Percentiles rank a stretch among this genome's conserved stretches.
These are phyloP conservation scores for Botryococcus braunii DNA, from an alignment of 163 green algal genomes.

Conservation along the genomic window DNA sequence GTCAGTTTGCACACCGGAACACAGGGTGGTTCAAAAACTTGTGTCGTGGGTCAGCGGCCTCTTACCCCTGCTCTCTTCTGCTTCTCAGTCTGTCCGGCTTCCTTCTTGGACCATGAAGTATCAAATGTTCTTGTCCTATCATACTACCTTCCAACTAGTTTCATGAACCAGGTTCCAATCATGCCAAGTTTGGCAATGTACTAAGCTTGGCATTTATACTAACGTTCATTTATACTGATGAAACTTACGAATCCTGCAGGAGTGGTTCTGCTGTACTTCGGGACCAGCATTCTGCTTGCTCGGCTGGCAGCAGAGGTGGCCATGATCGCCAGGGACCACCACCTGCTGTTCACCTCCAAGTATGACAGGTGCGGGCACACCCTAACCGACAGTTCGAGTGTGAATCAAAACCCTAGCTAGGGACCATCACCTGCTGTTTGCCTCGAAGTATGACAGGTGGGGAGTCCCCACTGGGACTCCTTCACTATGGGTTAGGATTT, in stretches of 20 bases:
- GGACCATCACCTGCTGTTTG: constrained; percentile 1
- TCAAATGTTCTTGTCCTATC: not conserved
- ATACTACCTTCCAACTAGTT: not conserved
- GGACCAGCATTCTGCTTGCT: not conserved
- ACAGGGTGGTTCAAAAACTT: too few species aligned
- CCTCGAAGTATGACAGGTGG: constrained; percentile 2
- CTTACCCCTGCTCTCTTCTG: not conserved
- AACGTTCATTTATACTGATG: too few species aligned
- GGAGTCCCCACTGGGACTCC: too few species aligned
- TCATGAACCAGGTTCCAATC: not conserved
- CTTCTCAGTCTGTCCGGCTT: not conserved
- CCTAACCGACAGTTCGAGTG: too few species aligned
- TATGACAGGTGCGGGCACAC: constrained; percentile 2
- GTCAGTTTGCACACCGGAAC: too few species aligned
- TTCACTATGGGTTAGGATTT: too few species aligned
- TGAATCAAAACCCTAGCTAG: too few species aligned
- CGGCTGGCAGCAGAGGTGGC: constrained; percentile 3
- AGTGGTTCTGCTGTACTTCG: constrained; percentile 8
- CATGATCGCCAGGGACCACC: constrained; percentile 5
- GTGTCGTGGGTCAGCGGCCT: too few species aligned
- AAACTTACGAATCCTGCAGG: too few species aligned
- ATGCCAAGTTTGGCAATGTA: not conserved
- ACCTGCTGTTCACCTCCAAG: constrained; percentile 2
- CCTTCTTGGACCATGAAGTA: not conserved
- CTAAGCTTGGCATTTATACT: not conserved